Percentiles rank a stretch among this genome's conserved stretches.
phyloP scores from a whole-genome alignment of 768 basidiomycete species.

The Phylloporus scabripes region DNA sequence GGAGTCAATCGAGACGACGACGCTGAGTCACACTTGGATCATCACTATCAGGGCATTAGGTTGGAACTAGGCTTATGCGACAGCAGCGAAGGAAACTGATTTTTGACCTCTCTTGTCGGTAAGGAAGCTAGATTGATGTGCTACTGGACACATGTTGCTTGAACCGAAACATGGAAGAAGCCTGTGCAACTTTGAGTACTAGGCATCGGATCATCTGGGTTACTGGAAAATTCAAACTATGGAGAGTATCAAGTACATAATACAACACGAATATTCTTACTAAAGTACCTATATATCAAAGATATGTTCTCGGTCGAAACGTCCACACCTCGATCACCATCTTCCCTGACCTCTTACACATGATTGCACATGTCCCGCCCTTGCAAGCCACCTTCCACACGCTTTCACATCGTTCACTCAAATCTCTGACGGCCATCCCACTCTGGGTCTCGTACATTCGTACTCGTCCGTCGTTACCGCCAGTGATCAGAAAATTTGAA shows the following conservation, averaged over 20 bases:
- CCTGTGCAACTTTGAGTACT: too few species aligned
- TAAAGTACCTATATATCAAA: background rate
- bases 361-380: slow-evolving; percentile 67
- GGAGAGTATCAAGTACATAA: background rate
- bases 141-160: too few species aligned
- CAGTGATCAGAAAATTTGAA: slow-evolving; percentile 71
- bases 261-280: background rate
- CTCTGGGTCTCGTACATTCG: slow-evolving; percentile 63
- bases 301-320: slow-evolving; percentile 42
- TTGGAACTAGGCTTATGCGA: too few species aligned
- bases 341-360: slow-evolving; percentile 75
- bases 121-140: too few species aligned
- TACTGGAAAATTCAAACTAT: background rate
- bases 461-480: slow-evolving; percentile 83
- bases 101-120: too few species aligned
- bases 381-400: slow-evolving; percentile 85
- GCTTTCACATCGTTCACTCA: slow-evolving; percentile 71
- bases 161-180: too few species aligned
- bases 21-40: too few species aligned
- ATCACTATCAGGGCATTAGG: too few species aligned
- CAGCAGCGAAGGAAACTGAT: too few species aligned
- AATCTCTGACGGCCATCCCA: slow-evolving; percentile 65
- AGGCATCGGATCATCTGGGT: too few species aligned
- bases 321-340: slow-evolving; percentile 88
- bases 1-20: too few species aligned